Conservation (phyloP, 352 stramenopile genomes). For the Globisporangium nunn region DNA sequence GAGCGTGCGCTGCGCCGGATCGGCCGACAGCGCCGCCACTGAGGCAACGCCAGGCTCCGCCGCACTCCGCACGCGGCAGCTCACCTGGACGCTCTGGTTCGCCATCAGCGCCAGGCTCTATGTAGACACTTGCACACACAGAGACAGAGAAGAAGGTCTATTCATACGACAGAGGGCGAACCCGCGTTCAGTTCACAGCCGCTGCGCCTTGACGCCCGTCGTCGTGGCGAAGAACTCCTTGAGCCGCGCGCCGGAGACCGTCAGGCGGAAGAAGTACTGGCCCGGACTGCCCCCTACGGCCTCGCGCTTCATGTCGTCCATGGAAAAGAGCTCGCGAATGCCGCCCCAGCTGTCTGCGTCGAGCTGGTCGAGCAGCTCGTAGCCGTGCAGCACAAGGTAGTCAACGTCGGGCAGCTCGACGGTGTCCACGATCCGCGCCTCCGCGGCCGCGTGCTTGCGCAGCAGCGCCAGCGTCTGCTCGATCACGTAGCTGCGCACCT, state of each 20-base stretch:
- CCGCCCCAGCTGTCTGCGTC: constrained; percentile 53
- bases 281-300: constrained; percentile 17
- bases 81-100: constrained; percentile 46
- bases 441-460: constrained; percentile 19
- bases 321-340: constrained; percentile 66
- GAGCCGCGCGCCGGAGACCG: constrained; percentile 31
- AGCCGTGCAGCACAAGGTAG: constrained; percentile 70
- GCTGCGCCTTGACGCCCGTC: constrained; percentile 23
- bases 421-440: constrained; percentile 29
- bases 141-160: neutral
- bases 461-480: constrained; percentile 52
- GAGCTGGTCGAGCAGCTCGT: constrained; percentile 71
- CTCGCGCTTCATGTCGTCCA: constrained; percentile 79
- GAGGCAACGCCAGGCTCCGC: neutral
- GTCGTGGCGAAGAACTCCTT: constrained; percentile 56
- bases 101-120: constrained; percentile 8
- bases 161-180: neutral
- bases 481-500: constrained; percentile 59
- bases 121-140: neutral
- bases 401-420: constrained; percentile 44
- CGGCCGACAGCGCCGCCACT: neutral
- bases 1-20: neutral
- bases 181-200: constrained; percentile 10
- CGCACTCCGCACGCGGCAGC: constrained; percentile 40
- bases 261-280: constrained; percentile 60